phyloP scores from a whole-genome alignment of 176 grass and related monocot genomes.

The Avena sativa region DNA sequence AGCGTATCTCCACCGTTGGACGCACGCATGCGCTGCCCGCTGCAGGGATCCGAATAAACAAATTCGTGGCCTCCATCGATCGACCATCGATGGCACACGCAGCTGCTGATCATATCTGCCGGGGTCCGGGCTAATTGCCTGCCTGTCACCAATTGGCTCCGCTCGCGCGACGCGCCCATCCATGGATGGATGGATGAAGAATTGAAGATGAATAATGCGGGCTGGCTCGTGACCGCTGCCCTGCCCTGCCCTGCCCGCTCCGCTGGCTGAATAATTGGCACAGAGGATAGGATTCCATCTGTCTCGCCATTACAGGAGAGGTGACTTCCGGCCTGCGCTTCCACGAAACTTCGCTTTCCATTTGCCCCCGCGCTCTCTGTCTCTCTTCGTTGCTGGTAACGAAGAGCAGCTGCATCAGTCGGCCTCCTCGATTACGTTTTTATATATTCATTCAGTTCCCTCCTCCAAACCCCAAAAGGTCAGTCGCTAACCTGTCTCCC shows the following conservation, averaged over 20 bases:
- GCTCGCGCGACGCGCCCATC: slow-evolving; percentile 31
- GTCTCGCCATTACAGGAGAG: slow-evolving; percentile 48
- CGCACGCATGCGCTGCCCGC: background rate
- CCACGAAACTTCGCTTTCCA: slow-evolving; percentile 52
- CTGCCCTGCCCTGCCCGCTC: background rate
- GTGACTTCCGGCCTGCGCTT: slow-evolving; percentile 42
- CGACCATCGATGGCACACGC: background rate
- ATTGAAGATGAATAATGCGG: slow-evolving; percentile 42
- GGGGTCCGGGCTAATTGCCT: slow-evolving; percentile 15
- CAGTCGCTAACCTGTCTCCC: slow-evolving; percentile 21
- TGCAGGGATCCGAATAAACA: background rate
- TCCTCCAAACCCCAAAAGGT: slow-evolving; percentile 23
- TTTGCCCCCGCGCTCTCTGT: background rate
- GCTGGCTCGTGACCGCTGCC: slow-evolving; percentile 39
- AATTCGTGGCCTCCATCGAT: background rate
- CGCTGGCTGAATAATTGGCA: slow-evolving; percentile 52
- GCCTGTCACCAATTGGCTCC: slow-evolving; percentile 30
- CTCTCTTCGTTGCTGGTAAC: background rate
- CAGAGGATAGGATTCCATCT: slow-evolving; percentile 63
- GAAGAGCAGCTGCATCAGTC: background rate
- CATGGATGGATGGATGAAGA: background rate
- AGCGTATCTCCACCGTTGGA: slow-evolving; percentile 42
- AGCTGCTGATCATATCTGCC: background rate
- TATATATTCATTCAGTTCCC: background rate
- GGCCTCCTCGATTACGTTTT: background rate